Evolutionary conservation across 345 rosid species (phyloP).

Genomic region (Theobroma cacao): DNA sequence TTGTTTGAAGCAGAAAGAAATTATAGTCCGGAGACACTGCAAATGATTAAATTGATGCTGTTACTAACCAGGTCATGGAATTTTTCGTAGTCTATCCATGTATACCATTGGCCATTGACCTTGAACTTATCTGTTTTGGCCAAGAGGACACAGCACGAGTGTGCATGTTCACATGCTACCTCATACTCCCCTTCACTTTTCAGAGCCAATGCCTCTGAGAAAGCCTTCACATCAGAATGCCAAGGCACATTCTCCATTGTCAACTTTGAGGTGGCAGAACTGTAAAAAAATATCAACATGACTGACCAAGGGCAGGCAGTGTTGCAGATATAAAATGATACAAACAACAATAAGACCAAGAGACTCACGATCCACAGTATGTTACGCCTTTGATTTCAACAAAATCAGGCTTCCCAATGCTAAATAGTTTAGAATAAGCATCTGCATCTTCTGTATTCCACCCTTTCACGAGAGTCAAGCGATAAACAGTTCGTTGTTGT

Average conservation of each 20-base stretch:
- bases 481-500: slow-evolving; percentile 89
- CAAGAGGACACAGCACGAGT: slow-evolving; percentile 91
- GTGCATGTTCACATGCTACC: slow-evolving; percentile 97
- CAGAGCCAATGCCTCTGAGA: slow-evolving; percentile 78
- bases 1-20: not conserved
- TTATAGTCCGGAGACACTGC: not conserved
- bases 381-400: slow-evolving; percentile 98
- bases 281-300: slow-evolving; percentile 22
- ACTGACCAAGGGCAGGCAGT: slow-evolving; percentile 14
- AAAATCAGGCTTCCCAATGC: slow-evolving; percentile 88
- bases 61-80: slow-evolving; percentile 83
- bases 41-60: slow-evolving; percentile 4
- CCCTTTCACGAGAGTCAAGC: slow-evolving; percentile 93
- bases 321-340: not conserved
- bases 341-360: not conserved
- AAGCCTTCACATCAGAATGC: slow-evolving; percentile 89
- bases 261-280: slow-evolving; percentile 92
- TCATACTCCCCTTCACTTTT: slow-evolving; percentile 82
- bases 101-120: slow-evolving; percentile 77
- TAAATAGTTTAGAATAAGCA: slow-evolving; percentile 81
- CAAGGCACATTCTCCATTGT: slow-evolving; percentile 99
- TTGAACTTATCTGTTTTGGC: slow-evolving; percentile 90
- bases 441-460: slow-evolving; percentile 93
- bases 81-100: slow-evolving; percentile 98
- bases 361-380: slow-evolving; percentile 86